Evolutionary conservation across 768 basidiomycete genomes (phyloP).

Genomic region (Coprinopsis strossmayeri): DNA sequence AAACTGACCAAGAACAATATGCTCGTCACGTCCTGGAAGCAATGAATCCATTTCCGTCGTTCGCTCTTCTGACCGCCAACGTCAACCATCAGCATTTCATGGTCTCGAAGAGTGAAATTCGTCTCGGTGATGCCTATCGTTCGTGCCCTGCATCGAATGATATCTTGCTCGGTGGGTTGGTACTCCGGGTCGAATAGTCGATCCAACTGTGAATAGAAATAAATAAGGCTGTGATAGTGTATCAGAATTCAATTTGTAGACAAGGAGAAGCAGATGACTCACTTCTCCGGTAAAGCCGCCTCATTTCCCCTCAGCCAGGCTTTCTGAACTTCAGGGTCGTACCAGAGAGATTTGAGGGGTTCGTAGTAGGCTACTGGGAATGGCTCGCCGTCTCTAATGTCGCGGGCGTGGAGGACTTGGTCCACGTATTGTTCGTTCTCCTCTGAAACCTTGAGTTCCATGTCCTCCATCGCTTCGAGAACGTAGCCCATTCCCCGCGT

Average conservation of each 20-base stretch:
- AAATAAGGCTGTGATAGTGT: slow-evolving; percentile 61
- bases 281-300: slow-evolving; percentile 73
- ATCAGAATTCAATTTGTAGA: too few relatives aligned
- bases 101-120: slow-evolving; percentile 68
- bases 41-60: slow-evolving; percentile 90
- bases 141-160: slow-evolving; percentile 77
- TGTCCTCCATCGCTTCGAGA: slow-evolving; percentile 85
- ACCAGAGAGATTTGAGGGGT: slow-evolving; percentile 69
- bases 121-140: slow-evolving; percentile 93
- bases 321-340: slow-evolving; percentile 64
- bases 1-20: slow-evolving; percentile 89
- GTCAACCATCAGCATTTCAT: slow-evolving; percentile 90
- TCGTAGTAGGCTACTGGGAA: slow-evolving; percentile 67
- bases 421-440: slow-evolving; percentile 53
- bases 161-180: slow-evolving; percentile 78
- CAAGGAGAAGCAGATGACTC: slow-evolving; percentile 1
- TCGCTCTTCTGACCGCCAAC: slow-evolving; percentile 94
- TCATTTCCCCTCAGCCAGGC: slow-evolving; percentile 85
- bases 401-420: slow-evolving; percentile 58
- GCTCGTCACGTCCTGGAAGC: slow-evolving; percentile 91
- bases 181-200: slow-evolving; percentile 73
- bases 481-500: slow-evolving; percentile 78
- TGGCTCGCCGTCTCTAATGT: slow-evolving; percentile 73
- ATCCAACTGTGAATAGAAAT: slow-evolving; percentile 77
- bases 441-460: slow-evolving; percentile 68